Conservation (phyloP, 345 rosid genomes). For the Aurinia saxatilis region DNA sequence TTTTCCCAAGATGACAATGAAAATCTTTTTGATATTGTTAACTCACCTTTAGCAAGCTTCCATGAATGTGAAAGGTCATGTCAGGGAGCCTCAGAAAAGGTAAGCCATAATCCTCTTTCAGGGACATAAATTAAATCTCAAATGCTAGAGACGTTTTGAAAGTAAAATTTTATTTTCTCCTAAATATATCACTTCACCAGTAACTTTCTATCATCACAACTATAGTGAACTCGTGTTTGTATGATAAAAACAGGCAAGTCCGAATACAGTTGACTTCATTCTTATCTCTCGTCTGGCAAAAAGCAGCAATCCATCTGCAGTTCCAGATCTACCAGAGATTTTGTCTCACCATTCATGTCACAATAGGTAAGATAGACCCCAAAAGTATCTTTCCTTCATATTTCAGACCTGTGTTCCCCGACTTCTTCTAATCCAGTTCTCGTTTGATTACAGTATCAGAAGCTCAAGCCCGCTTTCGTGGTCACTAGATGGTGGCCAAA, state of each 20-base stretch:
- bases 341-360: slow-evolving; percentile 75
- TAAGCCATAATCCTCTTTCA: slow-evolving; percentile 14
- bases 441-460: slow-evolving; percentile 40
- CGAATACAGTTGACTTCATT: slow-evolving; percentile 60
- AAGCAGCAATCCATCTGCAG: slow-evolving; percentile 31
- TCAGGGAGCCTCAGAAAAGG: slow-evolving; percentile 53
- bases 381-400: not conserved
- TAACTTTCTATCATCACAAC: slow-evolving; percentile 9
- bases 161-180: not conserved
- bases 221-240: not conserved
- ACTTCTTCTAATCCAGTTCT: not conserved
- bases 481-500: slow-evolving; percentile 59
- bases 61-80: slow-evolving; percentile 63
- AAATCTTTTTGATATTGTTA: slow-evolving; percentile 41
- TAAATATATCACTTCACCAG: not conserved
- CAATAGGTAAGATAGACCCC: slow-evolving; percentile 49
- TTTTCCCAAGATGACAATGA: slow-evolving; percentile 35
- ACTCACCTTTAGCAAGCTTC: slow-evolving; percentile 73
- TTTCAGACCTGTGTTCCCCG: not conserved
- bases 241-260: slow-evolving; percentile 43
- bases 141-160: not conserved
- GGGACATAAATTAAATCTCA: not conserved
- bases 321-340: slow-evolving; percentile 36
- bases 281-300: slow-evolving; percentile 45
- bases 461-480: slow-evolving; percentile 67